phyloP scores from a whole-genome alignment of 2,329 filamentous ascomycete genomes.

The Knufia petricola region DNA sequence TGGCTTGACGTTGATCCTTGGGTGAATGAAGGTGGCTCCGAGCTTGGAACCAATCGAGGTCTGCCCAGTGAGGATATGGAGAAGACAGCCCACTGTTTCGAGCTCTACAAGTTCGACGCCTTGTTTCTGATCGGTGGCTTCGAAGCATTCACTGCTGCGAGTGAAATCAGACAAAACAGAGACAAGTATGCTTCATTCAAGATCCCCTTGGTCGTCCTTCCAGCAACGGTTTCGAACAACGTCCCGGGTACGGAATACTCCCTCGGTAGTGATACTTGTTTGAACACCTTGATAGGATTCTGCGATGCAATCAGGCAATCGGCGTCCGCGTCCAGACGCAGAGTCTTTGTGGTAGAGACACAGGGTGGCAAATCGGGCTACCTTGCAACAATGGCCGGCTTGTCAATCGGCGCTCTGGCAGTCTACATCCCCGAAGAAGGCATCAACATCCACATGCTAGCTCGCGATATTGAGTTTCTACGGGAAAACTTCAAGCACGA shows the following conservation, averaged over 20 bases:
- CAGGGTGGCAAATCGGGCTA: slow-evolving; percentile 93
- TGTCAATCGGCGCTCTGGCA: slow-evolving; percentile 82
- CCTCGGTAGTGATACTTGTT: slow-evolving; percentile 87
- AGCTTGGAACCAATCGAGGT: slow-evolving; percentile 95
- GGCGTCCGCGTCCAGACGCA: slow-evolving; percentile 80
- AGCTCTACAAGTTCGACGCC: slow-evolving; percentile 79
- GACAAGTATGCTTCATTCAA: slow-evolving; percentile 72
- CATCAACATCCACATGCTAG: slow-evolving; percentile 85
- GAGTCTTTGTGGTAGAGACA: slow-evolving; percentile 96
- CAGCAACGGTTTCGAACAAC: slow-evolving; percentile 98
- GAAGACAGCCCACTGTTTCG: slow-evolving; percentile 70
- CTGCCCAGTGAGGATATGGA: slow-evolving; percentile 82
- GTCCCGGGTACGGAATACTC: slow-evolving; percentile 97
- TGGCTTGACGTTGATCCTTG: slow-evolving; percentile 94
- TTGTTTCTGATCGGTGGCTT: slow-evolving; percentile 91
- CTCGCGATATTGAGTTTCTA: slow-evolving; percentile 78
- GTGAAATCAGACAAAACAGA: slow-evolving; percentile 73
- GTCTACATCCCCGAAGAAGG: slow-evolving; percentile 98
- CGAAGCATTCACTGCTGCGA: slow-evolving; percentile 87
- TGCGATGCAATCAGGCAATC: slow-evolving; percentile 98
- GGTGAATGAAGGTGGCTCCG: slow-evolving; percentile 93
- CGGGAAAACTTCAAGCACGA: slow-evolving; percentile 78
- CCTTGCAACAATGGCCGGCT: slow-evolving; percentile 78
- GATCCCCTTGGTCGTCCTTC: slow-evolving; percentile 83
- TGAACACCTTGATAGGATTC: slow-evolving; percentile 90